Conservation (phyloP, 176 grass and related monocot genomes). For the Echinochloa phyllopogon region DNA sequence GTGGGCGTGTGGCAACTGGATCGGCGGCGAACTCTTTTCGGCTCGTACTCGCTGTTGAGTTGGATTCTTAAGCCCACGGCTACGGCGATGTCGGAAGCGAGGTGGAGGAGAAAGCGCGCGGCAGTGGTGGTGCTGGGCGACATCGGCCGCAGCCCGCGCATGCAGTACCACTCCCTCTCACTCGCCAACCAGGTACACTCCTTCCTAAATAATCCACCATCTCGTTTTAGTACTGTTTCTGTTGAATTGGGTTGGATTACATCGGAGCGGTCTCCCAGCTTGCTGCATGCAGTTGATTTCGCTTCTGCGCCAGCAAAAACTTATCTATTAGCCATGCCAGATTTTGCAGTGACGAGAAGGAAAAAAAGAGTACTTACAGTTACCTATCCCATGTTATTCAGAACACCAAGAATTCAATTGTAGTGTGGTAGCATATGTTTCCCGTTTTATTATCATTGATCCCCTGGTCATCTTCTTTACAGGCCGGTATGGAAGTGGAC, state of each 20-base stretch:
- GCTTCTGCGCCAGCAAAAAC: background rate
- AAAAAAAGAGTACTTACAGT: background rate
- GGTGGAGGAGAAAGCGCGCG: slow-evolving; percentile 59
- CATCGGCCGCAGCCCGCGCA: slow-evolving; percentile 93
- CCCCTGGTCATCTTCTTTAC: slow-evolving; percentile 25
- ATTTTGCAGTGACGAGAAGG: slow-evolving; percentile 8
- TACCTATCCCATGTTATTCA: background rate
- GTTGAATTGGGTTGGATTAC: background rate
- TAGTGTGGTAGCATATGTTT: background rate
- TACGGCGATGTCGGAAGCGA: slow-evolving; percentile 27
- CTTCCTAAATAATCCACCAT: background rate
- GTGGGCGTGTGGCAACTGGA: background rate
- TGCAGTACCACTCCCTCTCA: slow-evolving; percentile 97
- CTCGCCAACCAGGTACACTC: slow-evolving; percentile 78
- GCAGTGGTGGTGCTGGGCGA: slow-evolving; percentile 92
- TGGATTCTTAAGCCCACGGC: background rate
- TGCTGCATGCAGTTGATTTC: background rate
- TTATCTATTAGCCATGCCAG: background rate
- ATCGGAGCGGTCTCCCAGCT: background rate
- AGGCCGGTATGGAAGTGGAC: slow-evolving; percentile 92
- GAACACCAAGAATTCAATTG: background rate
- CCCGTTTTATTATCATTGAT: slow-evolving; percentile 6
- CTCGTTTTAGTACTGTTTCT: background rate
- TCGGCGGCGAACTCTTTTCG: background rate
- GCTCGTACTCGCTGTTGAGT: background rate